These are phyloP conservation scores for Populus tomentosa DNA, from an alignment of 441 rosid species.

Conservation along the genomic window DNA sequence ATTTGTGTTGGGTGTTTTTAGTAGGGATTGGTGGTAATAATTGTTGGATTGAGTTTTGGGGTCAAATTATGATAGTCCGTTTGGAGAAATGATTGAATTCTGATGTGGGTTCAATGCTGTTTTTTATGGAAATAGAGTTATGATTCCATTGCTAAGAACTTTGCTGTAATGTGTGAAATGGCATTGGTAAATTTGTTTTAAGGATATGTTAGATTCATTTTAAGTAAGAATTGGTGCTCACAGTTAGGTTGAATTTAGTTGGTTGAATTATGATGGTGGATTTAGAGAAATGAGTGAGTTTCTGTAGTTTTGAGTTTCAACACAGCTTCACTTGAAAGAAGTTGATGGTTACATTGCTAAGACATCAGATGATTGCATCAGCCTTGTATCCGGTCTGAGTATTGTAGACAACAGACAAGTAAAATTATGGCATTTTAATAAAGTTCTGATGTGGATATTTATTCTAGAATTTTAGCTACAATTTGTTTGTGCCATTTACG, in stretches of 20 bases:
- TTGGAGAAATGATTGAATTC: not conserved
- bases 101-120: not conserved
- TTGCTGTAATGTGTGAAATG: not conserved
- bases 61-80: not conserved
- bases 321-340: no score
- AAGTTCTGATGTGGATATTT: not conserved
- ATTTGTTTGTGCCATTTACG: not conserved
- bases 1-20: not conserved
- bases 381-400: not conserved
- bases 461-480: not conserved
- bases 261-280: not conserved
- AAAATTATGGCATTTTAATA: not conserved
- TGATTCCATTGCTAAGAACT: not conserved
- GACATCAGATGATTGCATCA: not conserved
- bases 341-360: no score
- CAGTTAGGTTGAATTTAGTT: not conserved
- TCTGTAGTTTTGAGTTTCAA: not conserved
- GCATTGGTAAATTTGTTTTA: not conserved
- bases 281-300: not conserved
- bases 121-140: not conserved
- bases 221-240: not conserved
- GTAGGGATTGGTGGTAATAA: not conserved
- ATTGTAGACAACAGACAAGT: not conserved
- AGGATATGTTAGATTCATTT: not conserved
- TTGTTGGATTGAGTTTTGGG: not conserved